Evolutionary conservation across 2,329 filamentous ascomycete genomes (phyloP).

Genomic region (Rutstroemia sp.): DNA sequence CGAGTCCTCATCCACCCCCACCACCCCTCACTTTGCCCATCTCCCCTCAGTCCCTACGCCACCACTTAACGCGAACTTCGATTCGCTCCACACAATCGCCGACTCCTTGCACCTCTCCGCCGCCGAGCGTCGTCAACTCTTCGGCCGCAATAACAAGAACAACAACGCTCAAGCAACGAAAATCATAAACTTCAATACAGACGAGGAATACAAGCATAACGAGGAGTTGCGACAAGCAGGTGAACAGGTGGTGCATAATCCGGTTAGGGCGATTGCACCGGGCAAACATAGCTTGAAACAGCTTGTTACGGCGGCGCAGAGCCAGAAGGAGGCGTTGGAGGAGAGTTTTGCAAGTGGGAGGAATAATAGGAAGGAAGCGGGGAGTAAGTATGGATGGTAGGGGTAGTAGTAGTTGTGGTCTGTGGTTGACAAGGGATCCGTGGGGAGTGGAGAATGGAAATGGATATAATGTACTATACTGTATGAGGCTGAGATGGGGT

Average conservation of each 20-base stretch:
- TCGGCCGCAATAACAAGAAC: constrained; percentile 53
- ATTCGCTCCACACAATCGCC: constrained; percentile 65
- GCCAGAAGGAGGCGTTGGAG: constrained; percentile 79
- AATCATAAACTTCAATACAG: constrained; percentile 82
- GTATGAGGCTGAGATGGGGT: too few species aligned
- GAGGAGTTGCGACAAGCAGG: constrained; percentile 65
- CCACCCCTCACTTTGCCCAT: constrained; percentile 18
- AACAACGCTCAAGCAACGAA: constrained; percentile 43
- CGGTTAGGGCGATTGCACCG: constrained; percentile 73
- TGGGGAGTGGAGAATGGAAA: too few species aligned
- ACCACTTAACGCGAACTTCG: constrained; percentile 28
- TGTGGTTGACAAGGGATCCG: too few species aligned
- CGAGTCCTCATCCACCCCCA: constrained; percentile 25
- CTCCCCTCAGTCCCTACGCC: constrained; percentile 20
- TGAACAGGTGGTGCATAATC: constrained; percentile 67
- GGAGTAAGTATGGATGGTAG: constrained; percentile 76
- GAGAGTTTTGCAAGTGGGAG: constrained; percentile 82
- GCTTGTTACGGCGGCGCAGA: constrained; percentile 74
- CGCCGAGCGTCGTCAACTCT: constrained; percentile 72
- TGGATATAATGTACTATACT: too few species aligned
- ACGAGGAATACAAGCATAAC: constrained; percentile 79
- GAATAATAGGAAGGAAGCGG: constrained; percentile 74
- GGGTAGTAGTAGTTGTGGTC: background rate
- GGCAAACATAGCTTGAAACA: constrained; percentile 88
- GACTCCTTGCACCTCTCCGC: constrained; percentile 72